Percentiles rank a stretch among this genome's conserved stretches.
These are phyloP conservation scores for Tulasnella sp. DNA, from an alignment of 768 basidiomycete species.

Conservation along the genomic window DNA sequence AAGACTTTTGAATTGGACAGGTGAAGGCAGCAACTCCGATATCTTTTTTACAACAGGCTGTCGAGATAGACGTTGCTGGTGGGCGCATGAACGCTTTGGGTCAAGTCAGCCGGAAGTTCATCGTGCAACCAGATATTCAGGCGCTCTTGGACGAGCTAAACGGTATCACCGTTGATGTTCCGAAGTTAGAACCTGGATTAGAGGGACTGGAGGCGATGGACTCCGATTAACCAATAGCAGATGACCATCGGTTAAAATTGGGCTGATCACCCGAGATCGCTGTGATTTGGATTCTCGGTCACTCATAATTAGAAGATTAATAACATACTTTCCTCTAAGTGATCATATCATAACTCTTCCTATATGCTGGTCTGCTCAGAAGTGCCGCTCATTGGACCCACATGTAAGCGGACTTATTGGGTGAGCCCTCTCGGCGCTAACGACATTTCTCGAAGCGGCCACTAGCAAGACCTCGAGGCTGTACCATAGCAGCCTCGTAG, in stretches of 20 bases:
- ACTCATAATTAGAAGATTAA: background rate
- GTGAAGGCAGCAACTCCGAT: constrained; percentile 74
- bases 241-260: background rate
- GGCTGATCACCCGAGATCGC: background rate
- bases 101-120: constrained; percentile 77
- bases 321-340: no score
- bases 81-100: constrained; percentile 65
- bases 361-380: no score
- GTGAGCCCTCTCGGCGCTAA: no score
- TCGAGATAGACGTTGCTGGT: constrained; percentile 50
- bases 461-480: no score
- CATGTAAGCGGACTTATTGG: no score
- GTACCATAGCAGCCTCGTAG: no score
- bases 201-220: constrained; percentile 13
- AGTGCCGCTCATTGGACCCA: no score
- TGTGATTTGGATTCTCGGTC: background rate
- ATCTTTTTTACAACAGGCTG: constrained; percentile 81
- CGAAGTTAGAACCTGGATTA: background rate
- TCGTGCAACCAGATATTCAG: constrained; percentile 77
- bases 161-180: constrained; percentile 2
- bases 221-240: background rate
- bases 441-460: no score
- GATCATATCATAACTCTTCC: no score
- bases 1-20: constrained; percentile 32
- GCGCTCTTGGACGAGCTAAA: constrained; percentile 59